Evolutionary conservation across 192 early-diverging fungal species (phyloP), one percentile per base, ranked within the genome.

Genomic region (Entophlyctis luteolus): DNA sequence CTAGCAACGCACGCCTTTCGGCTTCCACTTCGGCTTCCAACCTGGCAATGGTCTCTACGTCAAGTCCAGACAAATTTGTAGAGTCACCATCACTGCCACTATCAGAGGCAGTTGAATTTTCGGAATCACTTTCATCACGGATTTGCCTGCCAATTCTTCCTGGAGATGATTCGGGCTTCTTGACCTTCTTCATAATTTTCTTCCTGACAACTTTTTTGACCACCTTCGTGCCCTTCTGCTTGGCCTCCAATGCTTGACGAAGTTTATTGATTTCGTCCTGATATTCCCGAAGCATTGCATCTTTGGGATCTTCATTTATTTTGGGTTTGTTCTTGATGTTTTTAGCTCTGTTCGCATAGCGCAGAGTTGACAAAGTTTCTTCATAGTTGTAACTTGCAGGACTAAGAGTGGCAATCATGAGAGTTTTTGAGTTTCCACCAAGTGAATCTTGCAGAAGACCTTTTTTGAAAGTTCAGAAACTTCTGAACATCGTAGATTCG

Each of bases 301-400:
- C 80, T 66, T 86, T 87, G 10, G 86, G 86, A 59, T 86, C 84
- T 60, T 87, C 86, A 62, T 87, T 87, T 67, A 87, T 71, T 42
- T 76, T 81, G 35, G 86, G 84, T 62, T 84, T 82, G 58, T 86
- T 87, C 69, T 86, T 87, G 75, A 87, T 87, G 68, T 73, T 76
- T 72, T 87, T 87, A 20, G 86, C 83, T 8, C 86, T 55, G 68
- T 87, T 86, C 1, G 84, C 84, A 57, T 86, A 87, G 32, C 86
- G 73, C 25, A 87, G 72, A 0, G 84, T 87, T 10, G 71, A 74
- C 29, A 87, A 57, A 0, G 86, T 86, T 57, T 87, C 86, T 35
- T 87, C 86, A 66, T 59, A 86, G 67, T 87, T 86, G 68, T 84
- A 84, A 33, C 65, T 74, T 16, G 86, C 86, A 0, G 84, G 86